phyloP scores from a whole-genome alignment of 129 eudicot species.

The Daucus carota region DNA sequence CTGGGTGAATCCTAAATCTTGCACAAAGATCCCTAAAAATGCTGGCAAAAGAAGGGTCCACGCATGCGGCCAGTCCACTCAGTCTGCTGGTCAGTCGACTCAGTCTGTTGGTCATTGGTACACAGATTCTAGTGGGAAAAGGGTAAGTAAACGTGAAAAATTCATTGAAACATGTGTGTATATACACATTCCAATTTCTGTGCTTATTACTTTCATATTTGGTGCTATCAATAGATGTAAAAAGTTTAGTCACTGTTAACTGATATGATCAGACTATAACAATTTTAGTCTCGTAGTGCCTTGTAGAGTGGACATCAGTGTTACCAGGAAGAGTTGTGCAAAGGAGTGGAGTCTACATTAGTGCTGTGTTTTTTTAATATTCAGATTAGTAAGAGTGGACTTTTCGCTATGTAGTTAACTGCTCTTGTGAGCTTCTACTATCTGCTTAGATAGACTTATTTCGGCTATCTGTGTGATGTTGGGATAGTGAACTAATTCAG shows the following conservation, averaged over 20 bases:
- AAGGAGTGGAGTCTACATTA: background rate
- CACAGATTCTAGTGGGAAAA: constrained; percentile 51
- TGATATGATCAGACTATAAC: background rate
- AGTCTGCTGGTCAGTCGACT: constrained; percentile 1
- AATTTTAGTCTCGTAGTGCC: background rate
- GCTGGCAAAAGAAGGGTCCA: constrained; percentile 79
- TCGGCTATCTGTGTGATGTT: background rate
- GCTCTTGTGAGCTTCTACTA: background rate
- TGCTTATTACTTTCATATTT: background rate
- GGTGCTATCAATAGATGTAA: background rate
- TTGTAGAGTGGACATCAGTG: background rate
- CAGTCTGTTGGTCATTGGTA: constrained; percentile 72
- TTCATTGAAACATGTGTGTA: background rate
- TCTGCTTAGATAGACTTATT: background rate
- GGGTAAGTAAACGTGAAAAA: constrained; percentile 34
- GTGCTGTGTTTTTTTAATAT: background rate
- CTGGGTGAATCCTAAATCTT: constrained; percentile 44
- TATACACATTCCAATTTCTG: background rate
- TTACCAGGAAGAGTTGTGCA: background rate
- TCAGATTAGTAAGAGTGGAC: background rate
- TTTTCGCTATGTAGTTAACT: background rate
- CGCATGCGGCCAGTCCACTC: constrained; percentile 37
- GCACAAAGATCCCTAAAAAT: constrained; percentile 43
- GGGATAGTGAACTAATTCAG: background rate
- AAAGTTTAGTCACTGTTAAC: background rate